Base-by-base conservation (phyloP, 2,329 filamentous ascomycete species). In the Lachnum nothofagi region DNA sequence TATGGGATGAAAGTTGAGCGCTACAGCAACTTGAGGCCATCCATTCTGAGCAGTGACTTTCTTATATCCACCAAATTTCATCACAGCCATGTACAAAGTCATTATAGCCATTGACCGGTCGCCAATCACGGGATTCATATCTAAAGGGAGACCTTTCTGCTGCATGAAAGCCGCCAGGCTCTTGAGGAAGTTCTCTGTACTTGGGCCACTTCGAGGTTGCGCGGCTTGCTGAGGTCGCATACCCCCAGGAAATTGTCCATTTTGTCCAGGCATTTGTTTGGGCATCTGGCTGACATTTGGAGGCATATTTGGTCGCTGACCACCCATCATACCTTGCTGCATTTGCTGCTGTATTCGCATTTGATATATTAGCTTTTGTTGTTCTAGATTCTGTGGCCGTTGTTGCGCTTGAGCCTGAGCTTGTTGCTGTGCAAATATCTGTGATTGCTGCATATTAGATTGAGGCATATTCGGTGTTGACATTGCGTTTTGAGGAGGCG, bases 261-360 rank as follows among this genome's bases (percentile, higher is more conserved):
- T 82, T 3, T 75, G 70, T 58, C 55, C 59, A 49, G 79, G 78
- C 71, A 82, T 73, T 50, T 80, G 76, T 42, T 59, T 61, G 12
- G 47, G 46, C 51, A 64, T 58, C 14, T 60, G 52, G 45, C 59
- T 65, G 4, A 56, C 56, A 48, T 56, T 60, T 0, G 60, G 57
- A 20, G 76, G 72, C 63, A 77, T 73, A 31, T 73, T 75, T 6
- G 63, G 68, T 68, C 52, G 60, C 60, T 55, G 72, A 66, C 56
- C 51, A 2, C 51, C 47, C 53, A 63, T 56, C 34, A 62, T 14
- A 44, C 52, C 58, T 55, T 84, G 80, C 53, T 86, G 82, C 34
- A 86, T 77, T 61, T 91, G 87, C 48, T 85, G 81, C 61, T 94
- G 87, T 44, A 94, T 69, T 52, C 88, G 85, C 80, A 94, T 86